Conservation (phyloP, 257 asterid genomes). For the Anisodus acutangulus region DNA sequence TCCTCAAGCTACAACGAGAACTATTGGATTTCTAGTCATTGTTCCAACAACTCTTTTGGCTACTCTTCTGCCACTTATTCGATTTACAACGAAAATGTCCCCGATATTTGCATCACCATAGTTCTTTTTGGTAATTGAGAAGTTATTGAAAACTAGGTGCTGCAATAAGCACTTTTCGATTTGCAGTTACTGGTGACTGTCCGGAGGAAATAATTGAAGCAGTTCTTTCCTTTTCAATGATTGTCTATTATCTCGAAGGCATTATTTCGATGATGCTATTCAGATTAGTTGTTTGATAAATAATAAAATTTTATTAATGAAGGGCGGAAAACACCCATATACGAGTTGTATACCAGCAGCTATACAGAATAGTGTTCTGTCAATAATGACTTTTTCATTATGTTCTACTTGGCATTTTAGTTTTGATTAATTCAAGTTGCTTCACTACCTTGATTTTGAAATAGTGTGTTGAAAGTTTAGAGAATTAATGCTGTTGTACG, state of each 20-base stretch:
- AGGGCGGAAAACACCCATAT: neutral
- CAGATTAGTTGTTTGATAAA: neutral
- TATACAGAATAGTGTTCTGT: neutral
- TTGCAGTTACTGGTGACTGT: constrained; percentile 44
- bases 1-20: neutral
- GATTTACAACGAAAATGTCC: neutral
- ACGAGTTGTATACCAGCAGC: neutral
- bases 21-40: neutral
- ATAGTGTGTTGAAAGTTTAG: neutral
- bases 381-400: neutral
- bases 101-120: neutral
- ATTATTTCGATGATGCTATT: neutral
- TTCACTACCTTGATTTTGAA: constrained; percentile 9
- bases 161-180: neutral
- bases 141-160: neutral
- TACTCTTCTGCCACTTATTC: neutral
- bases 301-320: neutral
- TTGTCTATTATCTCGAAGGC: neutral
- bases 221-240: neutral
- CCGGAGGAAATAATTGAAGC: too few species aligned
- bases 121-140: neutral
- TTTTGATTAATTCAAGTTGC: constrained; percentile 1
- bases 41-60: neutral
- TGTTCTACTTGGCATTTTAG: neutral
- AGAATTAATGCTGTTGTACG: neutral